Evolutionary conservation across 2,329 filamentous ascomycete genomes (phyloP).

Genomic region (Trichoderma sp.): DNA sequence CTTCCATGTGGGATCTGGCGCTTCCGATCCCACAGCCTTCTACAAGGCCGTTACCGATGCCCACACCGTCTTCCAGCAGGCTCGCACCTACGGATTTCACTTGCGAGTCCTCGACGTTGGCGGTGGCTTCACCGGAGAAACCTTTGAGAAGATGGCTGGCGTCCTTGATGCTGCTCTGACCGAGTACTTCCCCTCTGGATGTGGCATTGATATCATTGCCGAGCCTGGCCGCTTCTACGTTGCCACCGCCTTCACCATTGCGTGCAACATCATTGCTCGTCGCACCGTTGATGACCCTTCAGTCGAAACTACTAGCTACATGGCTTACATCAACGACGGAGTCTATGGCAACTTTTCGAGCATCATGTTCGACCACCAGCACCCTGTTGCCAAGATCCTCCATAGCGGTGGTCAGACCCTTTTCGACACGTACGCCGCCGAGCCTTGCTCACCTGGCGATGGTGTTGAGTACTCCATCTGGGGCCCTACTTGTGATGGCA

Average conservation of each 20-base stretch:
- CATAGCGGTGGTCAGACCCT: slow-evolving; percentile 57
- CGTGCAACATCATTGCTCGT: slow-evolving; percentile 92
- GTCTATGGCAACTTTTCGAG: slow-evolving; percentile 98
- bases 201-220: slow-evolving; percentile 78
- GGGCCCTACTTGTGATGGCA: slow-evolving; percentile 97
- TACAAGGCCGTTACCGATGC: slow-evolving; percentile 88
- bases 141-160: slow-evolving; percentile 84
- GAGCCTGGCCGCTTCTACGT: slow-evolving; percentile 98
- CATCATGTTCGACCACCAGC: slow-evolving; percentile 99
- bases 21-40: slow-evolving; percentile 89
- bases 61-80: slow-evolving; percentile 83
- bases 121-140: slow-evolving; percentile 87
- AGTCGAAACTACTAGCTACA: slow-evolving; percentile 71
- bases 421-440: slow-evolving; percentile 55
- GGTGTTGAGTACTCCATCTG: slow-evolving; percentile 89
- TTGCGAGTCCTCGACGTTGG: slow-evolving; percentile 91
- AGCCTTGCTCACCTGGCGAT: slow-evolving; percentile 43
- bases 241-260: slow-evolving; percentile 86
- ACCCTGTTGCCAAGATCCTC: slow-evolving; percentile 80
- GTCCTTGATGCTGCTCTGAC: slow-evolving; percentile 79
- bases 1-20: slow-evolving; percentile 96
- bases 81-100: slow-evolving; percentile 68
- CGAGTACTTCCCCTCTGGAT: slow-evolving; percentile 75
- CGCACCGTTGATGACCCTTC: slow-evolving; percentile 76
- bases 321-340: slow-evolving; percentile 97